These are phyloP conservation scores for Backusella tuberculispora DNA, from an alignment of 192 early-diverging fungal species.

Conservation along the genomic window DNA sequence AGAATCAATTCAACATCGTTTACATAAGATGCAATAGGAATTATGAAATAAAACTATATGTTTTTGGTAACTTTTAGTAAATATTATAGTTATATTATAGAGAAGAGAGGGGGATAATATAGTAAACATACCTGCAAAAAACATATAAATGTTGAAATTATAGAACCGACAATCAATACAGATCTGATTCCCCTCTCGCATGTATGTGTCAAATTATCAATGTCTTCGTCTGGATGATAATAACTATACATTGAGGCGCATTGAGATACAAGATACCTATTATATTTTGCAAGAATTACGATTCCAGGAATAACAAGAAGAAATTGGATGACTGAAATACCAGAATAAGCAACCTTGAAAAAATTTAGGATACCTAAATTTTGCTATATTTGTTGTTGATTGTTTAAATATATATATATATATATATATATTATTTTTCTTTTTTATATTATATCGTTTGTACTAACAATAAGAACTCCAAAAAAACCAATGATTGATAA, in stretches of 20 bases:
- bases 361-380: neutral
- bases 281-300: constrained; percentile 2
- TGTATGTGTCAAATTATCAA: neutral
- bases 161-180: neutral
- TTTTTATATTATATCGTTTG: neutral
- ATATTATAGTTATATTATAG: neutral
- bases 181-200: neutral
- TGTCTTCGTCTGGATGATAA: neutral
- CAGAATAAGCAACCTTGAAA: neutral
- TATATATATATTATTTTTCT: neutral
- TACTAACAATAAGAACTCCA: neutral
- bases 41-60: neutral
- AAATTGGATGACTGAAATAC: neutral
- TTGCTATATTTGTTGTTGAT: neutral
- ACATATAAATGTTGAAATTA: neutral
- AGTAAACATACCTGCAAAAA: neutral
- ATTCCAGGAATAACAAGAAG: neutral
- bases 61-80: neutral
- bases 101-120: neutral
- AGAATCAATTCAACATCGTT: neutral
- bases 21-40: constrained; percentile 2
- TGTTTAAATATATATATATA: neutral
- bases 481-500: neutral
- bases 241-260: neutral
- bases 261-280: neutral